Percentiles rank a stretch among this genome's conserved stretches.
Conservation (phyloP, 176 grass and related monocot species). For the Hyparrhenia diplandra region DNA sequence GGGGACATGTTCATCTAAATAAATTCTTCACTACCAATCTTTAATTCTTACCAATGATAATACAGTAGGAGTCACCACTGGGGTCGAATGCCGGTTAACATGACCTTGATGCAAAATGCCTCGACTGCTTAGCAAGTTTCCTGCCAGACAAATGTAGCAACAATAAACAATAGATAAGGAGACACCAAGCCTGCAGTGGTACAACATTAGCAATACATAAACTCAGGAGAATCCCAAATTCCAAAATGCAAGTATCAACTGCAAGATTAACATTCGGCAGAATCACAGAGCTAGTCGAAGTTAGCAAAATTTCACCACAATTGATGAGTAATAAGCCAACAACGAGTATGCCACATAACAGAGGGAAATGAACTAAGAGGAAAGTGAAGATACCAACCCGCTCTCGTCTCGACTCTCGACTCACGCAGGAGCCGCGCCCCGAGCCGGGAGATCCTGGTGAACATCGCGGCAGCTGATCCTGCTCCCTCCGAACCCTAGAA, state of each 20-base stretch:
- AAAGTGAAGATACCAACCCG: no score
- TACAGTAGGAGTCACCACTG: constrained; percentile 20
- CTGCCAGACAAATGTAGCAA: constrained; percentile 1
- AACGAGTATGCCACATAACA: background rate
- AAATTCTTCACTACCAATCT: background rate
- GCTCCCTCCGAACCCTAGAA: constrained; percentile 37
- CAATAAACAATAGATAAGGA: background rate
- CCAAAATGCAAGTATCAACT: no score
- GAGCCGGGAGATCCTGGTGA: background rate
- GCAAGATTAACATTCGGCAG: background rate
- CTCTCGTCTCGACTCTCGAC: no score
- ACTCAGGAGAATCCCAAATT: no score
- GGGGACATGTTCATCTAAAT: background rate
- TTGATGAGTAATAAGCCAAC: background rate
- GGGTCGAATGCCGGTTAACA: background rate
- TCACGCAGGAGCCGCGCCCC: no score
- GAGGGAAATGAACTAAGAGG: background rate
- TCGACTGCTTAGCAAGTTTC: background rate
- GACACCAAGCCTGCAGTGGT: no score
- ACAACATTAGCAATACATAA: no score
- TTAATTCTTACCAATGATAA: background rate
- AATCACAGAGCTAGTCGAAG: background rate
- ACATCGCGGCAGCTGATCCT: constrained; percentile 14
- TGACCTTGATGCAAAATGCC: constrained; percentile 15
- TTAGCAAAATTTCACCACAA: background rate